Base-by-base conservation (phyloP, 306 rosid genomes). In the Cucurbita maxima region DNA sequence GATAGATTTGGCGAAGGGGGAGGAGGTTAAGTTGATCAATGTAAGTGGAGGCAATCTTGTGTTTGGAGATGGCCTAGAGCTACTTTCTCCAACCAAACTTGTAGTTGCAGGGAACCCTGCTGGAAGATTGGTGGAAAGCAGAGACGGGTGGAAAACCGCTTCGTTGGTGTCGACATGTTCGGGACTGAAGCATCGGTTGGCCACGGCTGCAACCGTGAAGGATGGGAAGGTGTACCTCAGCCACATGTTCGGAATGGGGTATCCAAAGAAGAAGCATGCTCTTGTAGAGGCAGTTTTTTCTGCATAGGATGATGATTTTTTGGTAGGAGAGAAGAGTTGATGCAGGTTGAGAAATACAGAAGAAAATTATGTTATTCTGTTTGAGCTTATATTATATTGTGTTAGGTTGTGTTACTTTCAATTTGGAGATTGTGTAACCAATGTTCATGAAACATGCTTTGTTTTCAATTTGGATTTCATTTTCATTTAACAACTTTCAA, bases 111-210 rank as follows among this genome's bases (percentile, higher is more conserved):
- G 92, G 43, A 85, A 55, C 40, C 92, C 95, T 64, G 84, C 97
- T 7, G 98, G 77, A 18, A 84, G 99, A 71, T 81, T 90, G 16
- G 97, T 89, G 15, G 96, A 86, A 82, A 94, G 99, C 75, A 60
- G 77, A 10, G 97, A 94, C 73, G 97, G 99, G 75, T 91, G 99
- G 99, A 80, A 86, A 38, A 84, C 91, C 0, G 99, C 92, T 76
- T 81, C 91, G 20, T 78, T 89, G 18, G 87, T 77, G 67, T 85
- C 79, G 10, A 85, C 61, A 38, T 91, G 91, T 79, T 71, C 76
- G 0, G 97, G 99, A 72, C 95, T 83, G 1, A 84, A 10, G 81
- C 99, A 91, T 79, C 86, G 99, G 30, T 12, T 91, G 77, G 90
- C 97, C 41, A 79, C 97, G 2, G 82, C 97, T 25, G 97, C 97